Base-by-base conservation (phyloP, 2,329 filamentous ascomycete species). In the Alternaria ventricosa region DNA sequence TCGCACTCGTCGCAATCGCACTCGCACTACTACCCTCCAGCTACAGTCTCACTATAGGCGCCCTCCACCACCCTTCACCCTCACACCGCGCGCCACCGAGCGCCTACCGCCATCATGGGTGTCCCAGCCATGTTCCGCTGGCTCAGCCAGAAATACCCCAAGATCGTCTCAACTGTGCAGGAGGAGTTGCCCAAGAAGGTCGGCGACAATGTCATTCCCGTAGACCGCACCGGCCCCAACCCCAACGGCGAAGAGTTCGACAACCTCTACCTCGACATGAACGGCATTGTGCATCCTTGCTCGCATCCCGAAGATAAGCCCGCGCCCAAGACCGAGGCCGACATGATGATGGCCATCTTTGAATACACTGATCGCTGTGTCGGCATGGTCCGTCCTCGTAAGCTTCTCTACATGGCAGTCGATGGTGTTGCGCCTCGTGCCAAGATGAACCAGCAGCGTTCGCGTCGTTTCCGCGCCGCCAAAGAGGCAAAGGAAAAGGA, bases 271-370 rank as follows among this genome's bases (percentile, higher is more conserved):
- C 88, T 99, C 67, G 96, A 99, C 77, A 98, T 99, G 95, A 99
- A 99, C 81, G 96, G 96, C 79, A 99, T 99, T 71, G 96, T 99
- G 41, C 96, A 99, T 84, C 96, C 96, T 30, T 99, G 96, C 83
- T 97, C 95, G 50, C 96, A 99, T 82, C 96, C 96, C 1, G 96
- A 99, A 80, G 95, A 98, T 76, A 89, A 89, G 67, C 94, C 96
- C 2, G 89, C 96, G 5, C 96, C 96, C 11, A 92, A 91, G 75
- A 95, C 96, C 65, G 96, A 99, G 83, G 93, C 97, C 79, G 96
- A 98, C 83, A 99, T 99, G 96, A 99, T 99, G 96, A 80, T 97
- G 73, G 96, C 96, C 77, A 90, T 99, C 65, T 99, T 99, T 85
- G 93, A 91, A 78, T 99, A 99, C 82, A 99, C 96, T n/a, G 94